Conservation (phyloP, 768 basidiomycete species). For the Heimioporus sp. region DNA sequence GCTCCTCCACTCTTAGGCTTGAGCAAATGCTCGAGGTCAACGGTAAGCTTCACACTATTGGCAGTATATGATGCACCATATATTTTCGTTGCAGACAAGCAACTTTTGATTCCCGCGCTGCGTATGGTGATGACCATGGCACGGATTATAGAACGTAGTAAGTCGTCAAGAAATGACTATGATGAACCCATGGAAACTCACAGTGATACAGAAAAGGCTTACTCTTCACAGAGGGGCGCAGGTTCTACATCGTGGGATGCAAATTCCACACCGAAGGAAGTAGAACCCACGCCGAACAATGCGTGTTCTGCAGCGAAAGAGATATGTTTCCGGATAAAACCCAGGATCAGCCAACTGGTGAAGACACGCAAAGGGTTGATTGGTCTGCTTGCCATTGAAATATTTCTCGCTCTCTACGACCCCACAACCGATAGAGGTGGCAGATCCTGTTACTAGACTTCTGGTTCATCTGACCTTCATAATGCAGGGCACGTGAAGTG, state of each 20-base stretch:
- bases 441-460: too few relatives aligned
- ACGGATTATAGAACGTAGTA: constrained; percentile 14
- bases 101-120: constrained; percentile 11
- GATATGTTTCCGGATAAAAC: constrained; percentile 6
- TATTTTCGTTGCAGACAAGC: constrained; percentile 3
- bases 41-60: background rate
- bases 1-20: constrained; percentile 5
- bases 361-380: constrained; percentile 3
- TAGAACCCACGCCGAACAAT: too few relatives aligned
- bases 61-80: too few relatives aligned
- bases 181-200: too few relatives aligned
- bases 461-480: too few relatives aligned
- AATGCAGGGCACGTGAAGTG: too few relatives aligned
- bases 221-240: too few relatives aligned
- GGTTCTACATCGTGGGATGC: too few relatives aligned
- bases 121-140: constrained; percentile 15
- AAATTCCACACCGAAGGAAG: too few relatives aligned
- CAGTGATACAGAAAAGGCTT: too few relatives aligned
- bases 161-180: background rate
- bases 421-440: background rate
- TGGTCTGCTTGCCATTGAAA: constrained; percentile 18
- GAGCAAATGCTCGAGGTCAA: constrained; percentile 11
- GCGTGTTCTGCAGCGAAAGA: background rate
- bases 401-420: constrained; percentile 13
- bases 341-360: constrained; percentile 13